phyloP scores from a whole-genome alignment of 192 early-diverging fungal species.

The Coemansia sp. region DNA sequence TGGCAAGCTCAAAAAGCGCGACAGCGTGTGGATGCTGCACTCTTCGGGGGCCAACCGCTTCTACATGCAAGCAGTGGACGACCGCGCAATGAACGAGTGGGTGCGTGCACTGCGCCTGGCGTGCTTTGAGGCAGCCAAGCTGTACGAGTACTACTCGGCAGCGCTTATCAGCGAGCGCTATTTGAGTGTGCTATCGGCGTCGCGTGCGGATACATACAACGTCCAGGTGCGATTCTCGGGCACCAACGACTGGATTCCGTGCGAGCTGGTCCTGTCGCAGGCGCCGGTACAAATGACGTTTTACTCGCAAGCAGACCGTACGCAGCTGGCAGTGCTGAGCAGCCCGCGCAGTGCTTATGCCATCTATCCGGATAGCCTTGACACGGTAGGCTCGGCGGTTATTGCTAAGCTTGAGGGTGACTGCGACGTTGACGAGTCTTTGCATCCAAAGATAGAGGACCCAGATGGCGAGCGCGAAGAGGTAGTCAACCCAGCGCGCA shows the following conservation, averaged over 20 bases:
- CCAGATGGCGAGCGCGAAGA: constrained; percentile 37
- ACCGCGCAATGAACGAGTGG: constrained; percentile 64
- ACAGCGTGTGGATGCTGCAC: constrained; percentile 65
- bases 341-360: constrained; percentile 45
- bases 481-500: constrained; percentile 33
- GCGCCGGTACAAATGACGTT: constrained; percentile 35
- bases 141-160: constrained; percentile 75
- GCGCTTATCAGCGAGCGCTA: constrained; percentile 53
- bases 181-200: constrained; percentile 11
- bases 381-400: constrained; percentile 50
- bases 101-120: constrained; percentile 69
- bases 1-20: constrained; percentile 58
- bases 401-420: constrained; percentile 59
- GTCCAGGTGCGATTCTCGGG: constrained; percentile 53
- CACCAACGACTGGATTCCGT: constrained; percentile 57
- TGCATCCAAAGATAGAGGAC: constrained; percentile 49
- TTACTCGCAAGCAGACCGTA: constrained; percentile 25
- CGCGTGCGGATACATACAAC: constrained; percentile 31
- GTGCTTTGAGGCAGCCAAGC: constrained; percentile 70
- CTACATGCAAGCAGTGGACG: constrained; percentile 62
- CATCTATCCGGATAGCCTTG: constrained; percentile 55
- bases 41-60: constrained; percentile 71
- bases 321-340: constrained; percentile 39
- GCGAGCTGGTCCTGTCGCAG: constrained; percentile 39
- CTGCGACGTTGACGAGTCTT: constrained; percentile 53